These are phyloP conservation scores for Pichia membranifaciens DNA, from an alignment of 805 yeast species.

Conservation along the genomic window DNA sequence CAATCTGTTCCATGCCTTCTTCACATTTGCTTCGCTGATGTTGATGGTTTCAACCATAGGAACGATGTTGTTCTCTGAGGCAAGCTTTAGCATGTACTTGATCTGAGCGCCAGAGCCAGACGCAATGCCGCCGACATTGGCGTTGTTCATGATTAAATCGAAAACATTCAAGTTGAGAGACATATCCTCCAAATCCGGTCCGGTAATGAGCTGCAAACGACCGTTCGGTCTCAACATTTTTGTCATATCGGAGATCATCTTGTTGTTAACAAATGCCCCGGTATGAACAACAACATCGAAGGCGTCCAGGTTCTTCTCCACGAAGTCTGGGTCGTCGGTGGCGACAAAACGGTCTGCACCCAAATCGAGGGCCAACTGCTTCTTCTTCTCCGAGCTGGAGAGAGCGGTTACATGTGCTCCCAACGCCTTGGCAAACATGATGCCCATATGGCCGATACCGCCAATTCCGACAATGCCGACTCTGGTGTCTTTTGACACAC, in stretches of 20 bases:
- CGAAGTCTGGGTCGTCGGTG: slow-evolving; percentile 45
- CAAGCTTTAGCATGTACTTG: slow-evolving; percentile 40
- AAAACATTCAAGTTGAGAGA: neutral
- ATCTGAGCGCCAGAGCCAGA: slow-evolving; percentile 44
- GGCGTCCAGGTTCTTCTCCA: slow-evolving; percentile 22
- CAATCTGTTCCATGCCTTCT: slow-evolving; percentile 40
- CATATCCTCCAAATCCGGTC: slow-evolving; percentile 14
- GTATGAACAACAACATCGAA: slow-evolving; percentile 45
- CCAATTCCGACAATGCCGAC: slow-evolving; percentile 45
- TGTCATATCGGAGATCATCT: slow-evolving; percentile 19
- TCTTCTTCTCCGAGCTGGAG: slow-evolving; percentile 46
- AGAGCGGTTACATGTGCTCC: slow-evolving; percentile 55
- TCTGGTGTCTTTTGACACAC: slow-evolving; percentile 41
- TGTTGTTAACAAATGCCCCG: slow-evolving; percentile 36
- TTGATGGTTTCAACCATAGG: slow-evolving; percentile 49
- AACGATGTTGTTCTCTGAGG: slow-evolving; percentile 39
- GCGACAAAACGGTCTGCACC: slow-evolving; percentile 52
- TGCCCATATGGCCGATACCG: slow-evolving; percentile 41
- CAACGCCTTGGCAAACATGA: slow-evolving; percentile 48
- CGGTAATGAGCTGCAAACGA: slow-evolving; percentile 25
- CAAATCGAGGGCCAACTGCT: slow-evolving; percentile 40
- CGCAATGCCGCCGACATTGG: slow-evolving; percentile 24
- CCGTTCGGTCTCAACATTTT: slow-evolving; percentile 27
- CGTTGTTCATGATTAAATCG: slow-evolving; percentile 1
- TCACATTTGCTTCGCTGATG: slow-evolving; percentile 37